Evolutionary conservation across 192 early-diverging fungal genomes (phyloP).

Genomic region (Oehlia diaphana): DNA sequence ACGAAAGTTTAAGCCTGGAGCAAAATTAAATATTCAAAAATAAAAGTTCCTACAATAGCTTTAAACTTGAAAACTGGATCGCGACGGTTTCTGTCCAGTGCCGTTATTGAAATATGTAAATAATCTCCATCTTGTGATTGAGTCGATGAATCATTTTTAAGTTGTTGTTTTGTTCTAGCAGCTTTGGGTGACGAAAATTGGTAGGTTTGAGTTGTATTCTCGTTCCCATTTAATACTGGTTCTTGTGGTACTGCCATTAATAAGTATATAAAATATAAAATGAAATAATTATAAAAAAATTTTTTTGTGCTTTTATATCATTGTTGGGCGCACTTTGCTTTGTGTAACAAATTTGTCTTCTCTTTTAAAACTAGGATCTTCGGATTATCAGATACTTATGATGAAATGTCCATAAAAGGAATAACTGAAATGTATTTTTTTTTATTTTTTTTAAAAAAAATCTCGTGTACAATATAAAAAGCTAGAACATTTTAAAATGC

Average conservation of each 20-base stretch:
- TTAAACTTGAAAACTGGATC: slow-evolving; percentile 30
- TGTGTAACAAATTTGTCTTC: too few species aligned
- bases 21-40: neutral
- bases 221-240: neutral
- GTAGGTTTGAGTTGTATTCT: neutral
- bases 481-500: too few species aligned
- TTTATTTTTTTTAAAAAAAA: too few species aligned
- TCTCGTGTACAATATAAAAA: too few species aligned
- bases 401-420: too few species aligned
- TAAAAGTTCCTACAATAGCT: slow-evolving; percentile 2
- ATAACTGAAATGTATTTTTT: too few species aligned
- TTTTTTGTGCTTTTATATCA: too few species aligned
- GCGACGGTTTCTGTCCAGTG: slow-evolving; percentile 23
- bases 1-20: neutral
- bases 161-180: neutral
- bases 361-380: too few species aligned
- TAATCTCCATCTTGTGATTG: slow-evolving; percentile 19
- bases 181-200: slow-evolving; percentile 3
- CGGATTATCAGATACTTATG: too few species aligned
- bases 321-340: too few species aligned
- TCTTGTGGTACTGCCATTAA: slow-evolving; percentile 25
- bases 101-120: neutral
- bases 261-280: neutral
- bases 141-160: neutral
- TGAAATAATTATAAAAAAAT: too few species aligned